A percentile compares a stretch with the other conserved stretches of the same genome.
Conservation (phyloP, 129 eudicot species). For the Ambrosia trifida region DNA sequence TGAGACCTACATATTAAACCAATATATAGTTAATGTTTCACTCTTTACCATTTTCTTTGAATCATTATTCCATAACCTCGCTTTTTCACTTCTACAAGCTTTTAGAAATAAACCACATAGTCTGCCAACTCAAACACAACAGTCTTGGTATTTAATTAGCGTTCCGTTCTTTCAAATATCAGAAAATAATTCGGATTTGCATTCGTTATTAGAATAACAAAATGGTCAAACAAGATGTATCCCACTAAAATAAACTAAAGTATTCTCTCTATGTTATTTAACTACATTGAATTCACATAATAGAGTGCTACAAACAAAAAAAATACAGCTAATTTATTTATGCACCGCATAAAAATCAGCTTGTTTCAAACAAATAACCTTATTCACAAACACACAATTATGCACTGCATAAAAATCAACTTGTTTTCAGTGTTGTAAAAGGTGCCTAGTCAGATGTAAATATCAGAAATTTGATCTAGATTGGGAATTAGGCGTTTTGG, state of each 20-base stretch:
- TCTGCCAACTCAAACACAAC: neutral
- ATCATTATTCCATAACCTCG: neutral
- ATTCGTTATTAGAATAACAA: no score
- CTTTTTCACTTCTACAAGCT: neutral
- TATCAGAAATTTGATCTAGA: no score
- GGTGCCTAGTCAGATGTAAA: no score
- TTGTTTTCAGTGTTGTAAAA: no score
- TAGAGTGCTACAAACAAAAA: neutral
- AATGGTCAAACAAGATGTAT: neutral
- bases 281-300: neutral
- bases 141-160: no score
- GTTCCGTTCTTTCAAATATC: no score
- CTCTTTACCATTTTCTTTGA: neutral
- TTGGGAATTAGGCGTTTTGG: no score
- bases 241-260: no score
- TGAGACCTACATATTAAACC: constrained; percentile 36
- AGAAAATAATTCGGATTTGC: no score
- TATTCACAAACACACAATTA: no score
- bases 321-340: neutral
- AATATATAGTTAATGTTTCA: neutral
- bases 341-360: neutral
- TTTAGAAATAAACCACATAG: neutral
- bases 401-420: no score
- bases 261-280: neutral
- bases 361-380: no score